phyloP scores from a whole-genome alignment of 345 rosid genomes.

The Iberis pinnata region DNA sequence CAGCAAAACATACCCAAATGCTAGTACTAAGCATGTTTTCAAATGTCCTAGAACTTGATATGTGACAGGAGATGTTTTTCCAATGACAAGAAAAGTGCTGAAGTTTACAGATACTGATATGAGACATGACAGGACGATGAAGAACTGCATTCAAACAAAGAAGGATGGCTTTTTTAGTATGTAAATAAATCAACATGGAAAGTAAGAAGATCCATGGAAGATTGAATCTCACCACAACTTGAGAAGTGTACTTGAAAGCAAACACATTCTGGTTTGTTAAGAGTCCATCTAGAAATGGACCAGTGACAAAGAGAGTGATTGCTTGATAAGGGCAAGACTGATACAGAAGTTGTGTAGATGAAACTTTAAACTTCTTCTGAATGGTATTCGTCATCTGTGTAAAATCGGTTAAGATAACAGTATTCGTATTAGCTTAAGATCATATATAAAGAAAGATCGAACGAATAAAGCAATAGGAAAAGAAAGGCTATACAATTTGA shows the following conservation, averaged over 20 bases:
- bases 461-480: constrained; percentile 9
- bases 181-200: background rate
- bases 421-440: constrained; percentile 8
- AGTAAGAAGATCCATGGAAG: background rate
- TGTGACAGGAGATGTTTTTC: constrained; percentile 99
- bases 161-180: constrained; percentile 7
- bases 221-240: constrained; percentile 74
- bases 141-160: constrained; percentile 68
- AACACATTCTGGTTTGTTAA: constrained; percentile 87
- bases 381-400: constrained; percentile 97
- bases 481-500: constrained; percentile 68
- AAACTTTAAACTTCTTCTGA: constrained; percentile 98
- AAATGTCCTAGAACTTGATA: constrained; percentile 99
- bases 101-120: constrained; percentile 99
- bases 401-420: constrained; percentile 47
- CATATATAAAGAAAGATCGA: constrained; percentile 3
- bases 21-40: constrained; percentile 95
- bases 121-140: constrained; percentile 95
- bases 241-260: constrained; percentile 95
- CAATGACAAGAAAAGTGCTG: constrained; percentile 96
- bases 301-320: constrained; percentile 70
- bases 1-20: constrained; percentile 88
- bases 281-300: constrained; percentile 96
- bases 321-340: constrained; percentile 99
- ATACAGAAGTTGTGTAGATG: constrained; percentile 96